A percentile compares a stretch with the other conserved stretches of the same genome.
These are phyloP conservation scores for Allomyces macrogynus DNA, from an alignment of 192 early-diverging fungal genomes.

Conservation along the genomic window DNA sequence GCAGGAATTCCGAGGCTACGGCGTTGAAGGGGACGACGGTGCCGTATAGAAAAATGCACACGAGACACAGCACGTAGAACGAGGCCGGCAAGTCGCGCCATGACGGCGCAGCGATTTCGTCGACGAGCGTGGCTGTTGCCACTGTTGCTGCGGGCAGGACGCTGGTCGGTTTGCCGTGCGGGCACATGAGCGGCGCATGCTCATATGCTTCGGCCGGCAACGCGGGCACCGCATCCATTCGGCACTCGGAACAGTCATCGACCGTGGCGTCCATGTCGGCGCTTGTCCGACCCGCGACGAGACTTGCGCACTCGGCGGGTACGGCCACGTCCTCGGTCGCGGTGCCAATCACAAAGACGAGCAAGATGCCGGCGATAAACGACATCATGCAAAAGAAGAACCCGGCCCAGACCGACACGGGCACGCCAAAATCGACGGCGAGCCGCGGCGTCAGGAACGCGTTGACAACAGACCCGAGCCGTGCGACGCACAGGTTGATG, in stretches of 20 bases:
- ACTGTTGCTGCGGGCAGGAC: not conserved
- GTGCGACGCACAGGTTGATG: slow-evolving; percentile 25
- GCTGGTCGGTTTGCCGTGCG: slow-evolving; percentile 6
- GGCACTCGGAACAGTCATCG: not conserved
- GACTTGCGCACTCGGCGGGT: slow-evolving; percentile 10
- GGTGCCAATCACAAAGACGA: slow-evolving; percentile 19
- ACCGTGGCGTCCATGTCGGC: slow-evolving; percentile 7
- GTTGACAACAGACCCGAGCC: slow-evolving; percentile 33
- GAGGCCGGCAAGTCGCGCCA: slow-evolving; percentile 8
- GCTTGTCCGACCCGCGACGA: slow-evolving; percentile 4
- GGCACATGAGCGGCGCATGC: slow-evolving; percentile 2
- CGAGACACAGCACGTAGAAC: slow-evolving; percentile 31
- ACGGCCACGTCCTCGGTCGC: slow-evolving; percentile 12
- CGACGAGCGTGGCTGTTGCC: no score
- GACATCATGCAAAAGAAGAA: slow-evolving; percentile 20
- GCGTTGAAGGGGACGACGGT: slow-evolving; percentile 39
- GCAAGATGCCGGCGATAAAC: slow-evolving; percentile 13
- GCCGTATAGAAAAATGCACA: slow-evolving; percentile 28
- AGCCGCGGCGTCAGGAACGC: slow-evolving; percentile 36
- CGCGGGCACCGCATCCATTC: not conserved
- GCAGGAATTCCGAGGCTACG: slow-evolving; percentile 38
- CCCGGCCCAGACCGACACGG: slow-evolving; percentile 30
- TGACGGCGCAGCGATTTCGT: not conserved
- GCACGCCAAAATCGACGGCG: slow-evolving; percentile 10
- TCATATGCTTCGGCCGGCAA: not conserved